Evolutionary conservation across 1,139 yeast species (phyloP).

Genomic region (Kodamaea ohmeri): DNA sequence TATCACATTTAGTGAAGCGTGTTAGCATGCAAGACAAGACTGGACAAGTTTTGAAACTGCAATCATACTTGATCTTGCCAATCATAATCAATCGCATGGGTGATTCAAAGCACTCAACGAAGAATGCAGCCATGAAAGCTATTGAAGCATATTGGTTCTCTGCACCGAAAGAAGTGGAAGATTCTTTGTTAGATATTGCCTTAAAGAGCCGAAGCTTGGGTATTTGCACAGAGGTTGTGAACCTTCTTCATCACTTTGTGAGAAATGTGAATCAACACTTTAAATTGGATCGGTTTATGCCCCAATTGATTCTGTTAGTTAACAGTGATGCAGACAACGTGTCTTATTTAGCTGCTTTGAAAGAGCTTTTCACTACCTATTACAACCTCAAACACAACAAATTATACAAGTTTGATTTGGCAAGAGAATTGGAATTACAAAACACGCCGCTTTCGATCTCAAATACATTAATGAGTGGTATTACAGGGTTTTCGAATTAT

Average conservation of each 20-base stretch:
- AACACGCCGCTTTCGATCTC: constrained; percentile 24
- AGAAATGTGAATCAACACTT: constrained; percentile 32
- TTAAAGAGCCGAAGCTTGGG: constrained; percentile 39
- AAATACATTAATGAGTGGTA: constrained; percentile 6
- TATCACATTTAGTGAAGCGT: constrained; percentile 74
- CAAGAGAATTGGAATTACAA: constrained; percentile 43
- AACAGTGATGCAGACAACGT: constrained; percentile 1
- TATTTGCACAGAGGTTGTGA: constrained; percentile 43
- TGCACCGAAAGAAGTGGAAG: constrained; percentile 55
- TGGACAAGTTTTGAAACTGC: constrained; percentile 43
- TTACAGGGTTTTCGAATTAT: constrained; percentile 2
- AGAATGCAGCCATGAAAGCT: constrained; percentile 53
- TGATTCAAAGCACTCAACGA: constrained; percentile 43
- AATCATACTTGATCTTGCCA: constrained; percentile 54
- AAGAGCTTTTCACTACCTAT: constrained; percentile 26
- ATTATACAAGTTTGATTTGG: constrained; percentile 43
- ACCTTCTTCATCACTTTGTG: constrained; percentile 34
- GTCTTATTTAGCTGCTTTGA: constrained; percentile 15
- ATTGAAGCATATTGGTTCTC: constrained; percentile 69
- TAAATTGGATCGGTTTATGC: constrained; percentile 29
- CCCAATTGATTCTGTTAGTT: constrained; percentile 21
- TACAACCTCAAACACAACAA: constrained; percentile 29
- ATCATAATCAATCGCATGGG: constrained; percentile 52
- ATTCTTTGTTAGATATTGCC: constrained; percentile 48
- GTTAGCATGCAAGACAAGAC: constrained; percentile 68